Conservation (phyloP, 176 grass and related monocot species). For the Raddia distichophylla region DNA sequence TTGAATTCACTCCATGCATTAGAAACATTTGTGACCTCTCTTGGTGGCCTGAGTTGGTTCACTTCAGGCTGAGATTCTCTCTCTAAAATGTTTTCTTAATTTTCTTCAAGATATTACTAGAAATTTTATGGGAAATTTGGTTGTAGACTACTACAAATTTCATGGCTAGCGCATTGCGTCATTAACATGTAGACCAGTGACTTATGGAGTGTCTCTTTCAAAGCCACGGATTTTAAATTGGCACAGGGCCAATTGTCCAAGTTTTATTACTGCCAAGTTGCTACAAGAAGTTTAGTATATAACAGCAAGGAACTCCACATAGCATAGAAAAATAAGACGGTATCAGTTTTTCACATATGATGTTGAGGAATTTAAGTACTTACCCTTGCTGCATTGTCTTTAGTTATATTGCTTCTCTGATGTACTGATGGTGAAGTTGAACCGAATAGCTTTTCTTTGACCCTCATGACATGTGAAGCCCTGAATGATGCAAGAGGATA, state of each 20-base stretch:
- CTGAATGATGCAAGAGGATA: slow-evolving; percentile 41
- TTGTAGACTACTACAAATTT: no score
- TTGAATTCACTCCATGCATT: no score
- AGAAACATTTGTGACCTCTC: no score
- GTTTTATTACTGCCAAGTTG: neutral
- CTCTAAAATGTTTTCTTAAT: neutral
- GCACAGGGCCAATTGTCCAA: no score
- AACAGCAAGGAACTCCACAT: neutral
- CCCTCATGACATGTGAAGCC: slow-evolving; percentile 45
- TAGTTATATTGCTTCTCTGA: slow-evolving; percentile 39
- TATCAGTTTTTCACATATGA: neutral
- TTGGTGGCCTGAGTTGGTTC: no score
- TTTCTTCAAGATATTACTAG: neutral
- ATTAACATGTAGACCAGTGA: no score
- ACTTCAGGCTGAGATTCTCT: neutral
- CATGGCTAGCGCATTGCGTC: no score
- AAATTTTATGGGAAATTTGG: neutral
- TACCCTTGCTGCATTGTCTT: slow-evolving; percentile 52
- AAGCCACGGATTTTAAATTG: no score
- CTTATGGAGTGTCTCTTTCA: no score
- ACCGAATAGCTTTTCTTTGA: slow-evolving; percentile 55
- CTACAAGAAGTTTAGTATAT: neutral
- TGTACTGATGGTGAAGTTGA: slow-evolving; percentile 18
- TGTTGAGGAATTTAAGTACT: neutral
- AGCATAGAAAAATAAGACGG: neutral